Evolutionary conservation across 345 rosid species (phyloP).

Genomic region (Salix dunnii): DNA sequence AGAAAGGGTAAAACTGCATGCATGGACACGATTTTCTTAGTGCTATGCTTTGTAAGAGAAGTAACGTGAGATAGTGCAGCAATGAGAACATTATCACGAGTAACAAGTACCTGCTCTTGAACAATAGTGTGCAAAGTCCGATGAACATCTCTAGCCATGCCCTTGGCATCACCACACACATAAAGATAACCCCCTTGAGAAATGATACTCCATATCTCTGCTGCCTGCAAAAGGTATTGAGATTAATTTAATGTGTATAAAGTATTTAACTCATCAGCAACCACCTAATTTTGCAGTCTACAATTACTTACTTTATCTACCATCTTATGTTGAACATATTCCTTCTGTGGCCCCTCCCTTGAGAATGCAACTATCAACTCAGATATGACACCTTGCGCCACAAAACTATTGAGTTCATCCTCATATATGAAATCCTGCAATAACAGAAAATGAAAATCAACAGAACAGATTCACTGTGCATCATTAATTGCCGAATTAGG

Average conservation of each 20-base stretch:
- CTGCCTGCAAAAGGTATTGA: slow-evolving; percentile 19
- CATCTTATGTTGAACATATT: slow-evolving; percentile 34
- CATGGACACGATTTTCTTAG: neutral
- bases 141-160: slow-evolving; percentile 37
- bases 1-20: neutral
- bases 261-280: neutral
- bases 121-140: slow-evolving; percentile 30
- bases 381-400: slow-evolving; percentile 25
- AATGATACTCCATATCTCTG: slow-evolving; percentile 24
- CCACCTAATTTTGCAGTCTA: neutral
- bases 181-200: slow-evolving; percentile 29
- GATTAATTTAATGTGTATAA: neutral
- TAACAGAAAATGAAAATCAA: neutral
- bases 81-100: no score
- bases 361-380: slow-evolving; percentile 32
- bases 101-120: slow-evolving; percentile 28
- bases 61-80: neutral
- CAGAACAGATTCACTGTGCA: neutral
- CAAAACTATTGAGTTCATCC: slow-evolving; percentile 30
- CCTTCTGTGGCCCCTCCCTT: slow-evolving; percentile 33
- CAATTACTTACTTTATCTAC: slow-evolving; percentile 15
- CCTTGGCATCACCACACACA: slow-evolving; percentile 38
- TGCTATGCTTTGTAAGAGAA: neutral
- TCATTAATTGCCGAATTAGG: neutral
- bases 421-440: slow-evolving; percentile 32